phyloP scores from a whole-genome alignment of 768 basidiomycete species.

The Termitomyces titanicus region DNA sequence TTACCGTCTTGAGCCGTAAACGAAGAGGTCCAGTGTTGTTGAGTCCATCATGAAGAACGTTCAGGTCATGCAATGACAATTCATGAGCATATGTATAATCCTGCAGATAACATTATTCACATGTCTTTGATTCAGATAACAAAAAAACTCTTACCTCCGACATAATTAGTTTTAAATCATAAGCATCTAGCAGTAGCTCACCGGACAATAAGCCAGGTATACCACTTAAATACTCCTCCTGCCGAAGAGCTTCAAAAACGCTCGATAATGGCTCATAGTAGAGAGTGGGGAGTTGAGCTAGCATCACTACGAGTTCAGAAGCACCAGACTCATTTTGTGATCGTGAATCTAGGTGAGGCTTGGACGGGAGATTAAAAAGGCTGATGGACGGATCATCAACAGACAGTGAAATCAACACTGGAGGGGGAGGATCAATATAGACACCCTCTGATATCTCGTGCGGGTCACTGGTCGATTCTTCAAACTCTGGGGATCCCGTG shows the following conservation, averaged over 20 bases:
- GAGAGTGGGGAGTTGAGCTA: slow-evolving; percentile 62
- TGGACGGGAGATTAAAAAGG: slow-evolving; percentile 54
- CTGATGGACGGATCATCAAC: slow-evolving; percentile 36
- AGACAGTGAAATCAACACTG: slow-evolving; percentile 52
- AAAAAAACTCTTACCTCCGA: slow-evolving; percentile 51
- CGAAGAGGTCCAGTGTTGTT: slow-evolving; percentile 61
- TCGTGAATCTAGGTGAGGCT: slow-evolving; percentile 23
- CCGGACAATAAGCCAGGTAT: slow-evolving; percentile 47
- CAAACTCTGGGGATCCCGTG: not conserved
- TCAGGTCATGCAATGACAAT: slow-evolving; percentile 69
- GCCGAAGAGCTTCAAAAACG: slow-evolving; percentile 70
- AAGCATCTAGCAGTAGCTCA: slow-evolving; percentile 69
- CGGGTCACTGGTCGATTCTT: slow-evolving; percentile 35
- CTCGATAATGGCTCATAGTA: slow-evolving; percentile 73
- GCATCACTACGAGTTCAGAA: slow-evolving; percentile 39
- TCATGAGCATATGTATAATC: slow-evolving; percentile 70
- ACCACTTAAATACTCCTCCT: slow-evolving; percentile 49
- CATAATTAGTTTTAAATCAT: slow-evolving; percentile 59
- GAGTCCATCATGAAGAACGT: slow-evolving; percentile 64
- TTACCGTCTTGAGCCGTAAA: slow-evolving; percentile 42
- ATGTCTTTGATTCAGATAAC: not conserved
- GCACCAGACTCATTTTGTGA: slow-evolving; percentile 14
- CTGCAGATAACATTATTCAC: slow-evolving; percentile 30
- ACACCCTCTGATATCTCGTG: slow-evolving; percentile 64
- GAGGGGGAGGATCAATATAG: slow-evolving; percentile 73